Percentiles rank a stretch among this genome's conserved stretches.
Evolutionary conservation across 768 basidiomycete genomes (phyloP).

Genomic region (Dentipellis fragilis): DNA sequence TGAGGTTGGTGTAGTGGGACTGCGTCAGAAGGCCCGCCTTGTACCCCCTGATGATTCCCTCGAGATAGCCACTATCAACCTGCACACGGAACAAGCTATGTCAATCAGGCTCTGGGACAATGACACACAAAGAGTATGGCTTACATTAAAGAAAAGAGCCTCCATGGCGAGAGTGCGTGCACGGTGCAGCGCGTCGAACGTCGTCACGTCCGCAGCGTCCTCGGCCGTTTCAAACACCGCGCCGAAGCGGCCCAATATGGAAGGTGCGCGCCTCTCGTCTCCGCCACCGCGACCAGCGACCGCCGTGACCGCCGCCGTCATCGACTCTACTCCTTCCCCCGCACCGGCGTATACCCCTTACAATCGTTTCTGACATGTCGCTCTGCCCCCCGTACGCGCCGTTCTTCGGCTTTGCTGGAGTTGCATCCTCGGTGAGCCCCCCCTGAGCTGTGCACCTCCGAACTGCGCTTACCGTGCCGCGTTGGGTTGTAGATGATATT

Average conservation of each 20-base stretch:
- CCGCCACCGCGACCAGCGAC: not conserved
- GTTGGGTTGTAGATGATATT: not conserved
- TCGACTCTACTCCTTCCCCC: no score
- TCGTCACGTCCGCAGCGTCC: not conserved
- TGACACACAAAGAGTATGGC: conserved; percentile 8
- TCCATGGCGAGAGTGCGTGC: conserved; percentile 43
- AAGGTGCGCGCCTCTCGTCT: not conserved
- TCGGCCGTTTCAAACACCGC: not conserved
- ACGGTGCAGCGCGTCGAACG: not conserved
- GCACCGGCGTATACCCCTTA: no score
- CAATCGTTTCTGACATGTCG: not conserved
- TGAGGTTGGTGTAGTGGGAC: conserved; percentile 84
- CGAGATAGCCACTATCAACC: conserved; percentile 69
- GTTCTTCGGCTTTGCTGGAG: conserved; percentile 83
- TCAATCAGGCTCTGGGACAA: conserved; percentile 18
- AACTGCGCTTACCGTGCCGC: not conserved
- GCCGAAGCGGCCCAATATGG: no score
- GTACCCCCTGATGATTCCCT: conserved; percentile 84
- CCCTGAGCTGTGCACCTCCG: not conserved
- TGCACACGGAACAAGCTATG: conserved; percentile 20
- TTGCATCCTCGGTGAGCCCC: conserved; percentile 37
- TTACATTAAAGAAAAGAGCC: conserved; percentile 83
- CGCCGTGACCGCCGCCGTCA: no score
- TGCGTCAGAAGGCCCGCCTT: conserved; percentile 87
- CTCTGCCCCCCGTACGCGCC: conserved; percentile 91